phyloP scores from a whole-genome alignment of 2,329 filamentous ascomycete genomes.

The Xylariales sp. region DNA sequence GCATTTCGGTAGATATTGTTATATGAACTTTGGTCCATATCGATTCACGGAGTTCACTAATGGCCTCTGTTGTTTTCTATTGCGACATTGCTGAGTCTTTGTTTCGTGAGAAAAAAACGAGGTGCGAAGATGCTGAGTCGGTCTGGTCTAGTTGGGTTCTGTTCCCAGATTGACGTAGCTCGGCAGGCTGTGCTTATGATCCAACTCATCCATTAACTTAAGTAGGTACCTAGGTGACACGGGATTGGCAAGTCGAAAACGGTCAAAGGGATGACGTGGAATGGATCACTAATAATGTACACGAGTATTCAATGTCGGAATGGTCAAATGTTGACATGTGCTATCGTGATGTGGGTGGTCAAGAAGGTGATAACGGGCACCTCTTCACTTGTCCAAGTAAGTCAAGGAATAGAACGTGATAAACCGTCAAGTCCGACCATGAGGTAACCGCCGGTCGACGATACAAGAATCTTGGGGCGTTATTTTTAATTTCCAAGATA shows the following conservation, averaged over 20 bases:
- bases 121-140: neutral
- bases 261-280: constrained; percentile 7
- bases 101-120: neutral
- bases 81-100: constrained; percentile 13
- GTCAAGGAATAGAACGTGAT: too few relatives aligned
- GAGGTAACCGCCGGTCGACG: too few relatives aligned
- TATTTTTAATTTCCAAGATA: constrained; percentile 10
- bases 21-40: constrained; percentile 22
- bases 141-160: neutral
- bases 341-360: too few relatives aligned
- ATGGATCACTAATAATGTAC: too few relatives aligned
- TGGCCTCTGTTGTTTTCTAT: constrained; percentile 11
- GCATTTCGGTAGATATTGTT: constrained; percentile 21
- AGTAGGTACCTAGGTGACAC: constrained; percentile 1
- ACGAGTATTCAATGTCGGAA: too few relatives aligned
- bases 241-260: constrained; percentile 1
- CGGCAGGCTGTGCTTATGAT: neutral
- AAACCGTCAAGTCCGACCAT: too few relatives aligned
- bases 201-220: too few relatives aligned
- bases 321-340: too few relatives aligned
- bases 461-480: constrained; percentile 2
- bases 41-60: constrained; percentile 10
- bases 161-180: too few relatives aligned
- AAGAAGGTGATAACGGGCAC: too few relatives aligned
- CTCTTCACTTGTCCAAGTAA: too few relatives aligned